Conservation (phyloP, 129 eudicot genomes). For the Sambucus nigra region DNA sequence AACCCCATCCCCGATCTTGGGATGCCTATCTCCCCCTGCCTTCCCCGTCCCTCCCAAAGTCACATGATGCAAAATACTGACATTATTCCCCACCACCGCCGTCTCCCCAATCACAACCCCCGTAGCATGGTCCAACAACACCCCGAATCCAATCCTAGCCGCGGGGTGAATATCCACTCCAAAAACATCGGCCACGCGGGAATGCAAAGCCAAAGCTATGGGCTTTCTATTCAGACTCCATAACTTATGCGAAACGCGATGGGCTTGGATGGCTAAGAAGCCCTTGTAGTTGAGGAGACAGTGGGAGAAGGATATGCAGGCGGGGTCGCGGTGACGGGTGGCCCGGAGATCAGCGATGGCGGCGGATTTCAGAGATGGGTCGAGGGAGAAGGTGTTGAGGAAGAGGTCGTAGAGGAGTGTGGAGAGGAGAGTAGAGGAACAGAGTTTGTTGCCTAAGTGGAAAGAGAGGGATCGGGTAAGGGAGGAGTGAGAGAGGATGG, state of each 20-base stretch:
- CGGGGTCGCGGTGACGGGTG: constrained; percentile 46
- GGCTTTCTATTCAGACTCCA: constrained; percentile 48
- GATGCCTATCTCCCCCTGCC: constrained; percentile 61
- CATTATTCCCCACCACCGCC: constrained; percentile 68
- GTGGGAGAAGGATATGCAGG: constrained; percentile 48
- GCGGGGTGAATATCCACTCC: constrained; percentile 61
- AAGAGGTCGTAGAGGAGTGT: constrained; percentile 44
- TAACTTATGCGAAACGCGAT: constrained; percentile 44
- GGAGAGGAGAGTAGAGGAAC: constrained; percentile 47
- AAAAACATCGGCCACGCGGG: constrained; percentile 52
- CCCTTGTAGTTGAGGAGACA: constrained; percentile 61
- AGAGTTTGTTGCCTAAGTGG: constrained; percentile 51
- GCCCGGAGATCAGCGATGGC: constrained; percentile 55
- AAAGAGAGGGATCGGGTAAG: constrained; percentile 43
- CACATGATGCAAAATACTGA: constrained; percentile 73
- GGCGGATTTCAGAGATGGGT: constrained; percentile 20
- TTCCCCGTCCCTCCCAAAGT: constrained; percentile 83
- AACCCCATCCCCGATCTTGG: constrained; percentile 79
- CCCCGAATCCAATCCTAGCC: constrained; percentile 60
- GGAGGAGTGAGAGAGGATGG: constrained; percentile 52
- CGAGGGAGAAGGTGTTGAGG: constrained; percentile 35
- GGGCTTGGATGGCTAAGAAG: constrained; percentile 51
- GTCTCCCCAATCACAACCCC: constrained; percentile 84
- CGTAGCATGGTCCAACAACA: constrained; percentile 68
- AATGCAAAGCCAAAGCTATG: constrained; percentile 50